Evolutionary conservation across 108 stramenopile genomes (phyloP).

Genomic region (Skeletonema tropicum): DNA sequence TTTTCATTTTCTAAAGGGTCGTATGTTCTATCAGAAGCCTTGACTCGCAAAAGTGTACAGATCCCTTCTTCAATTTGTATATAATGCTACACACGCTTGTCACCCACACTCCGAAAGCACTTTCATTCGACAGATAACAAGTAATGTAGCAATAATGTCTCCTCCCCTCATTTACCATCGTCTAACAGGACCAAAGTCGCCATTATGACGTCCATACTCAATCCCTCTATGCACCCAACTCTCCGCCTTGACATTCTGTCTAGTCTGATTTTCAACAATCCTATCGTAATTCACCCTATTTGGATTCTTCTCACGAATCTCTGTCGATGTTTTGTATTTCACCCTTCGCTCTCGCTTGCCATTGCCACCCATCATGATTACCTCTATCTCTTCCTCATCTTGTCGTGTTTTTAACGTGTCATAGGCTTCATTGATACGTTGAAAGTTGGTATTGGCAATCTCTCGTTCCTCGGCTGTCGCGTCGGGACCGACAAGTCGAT

Average conservation of each 20-base stretch:
- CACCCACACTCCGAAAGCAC: background rate
- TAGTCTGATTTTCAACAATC: constrained; percentile 24
- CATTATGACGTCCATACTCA: constrained; percentile 41
- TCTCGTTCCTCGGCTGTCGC: constrained; percentile 26
- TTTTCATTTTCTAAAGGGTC: too few relatives aligned
- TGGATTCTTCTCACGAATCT: constrained; percentile 21
- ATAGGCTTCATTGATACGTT: constrained; percentile 36
- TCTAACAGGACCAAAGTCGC: constrained; percentile 40
- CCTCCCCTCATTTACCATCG: constrained; percentile 18
- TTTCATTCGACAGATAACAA: too few relatives aligned
- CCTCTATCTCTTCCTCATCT: constrained; percentile 37
- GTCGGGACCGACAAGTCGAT: constrained; percentile 22
- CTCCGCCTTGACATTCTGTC: constrained; percentile 17
- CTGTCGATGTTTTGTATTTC: constrained; percentile 21
- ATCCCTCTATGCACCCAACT: constrained; percentile 27
- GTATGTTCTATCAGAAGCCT: background rate
- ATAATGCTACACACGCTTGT: background rate
- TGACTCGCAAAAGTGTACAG: background rate
- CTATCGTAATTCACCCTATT: constrained; percentile 30
- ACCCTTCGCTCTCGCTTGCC: constrained; percentile 22
- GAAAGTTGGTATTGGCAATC: constrained; percentile 23
- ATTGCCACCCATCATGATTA: constrained; percentile 28
- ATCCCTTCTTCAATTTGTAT: background rate
- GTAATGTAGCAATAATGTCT: background rate
- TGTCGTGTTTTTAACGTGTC: constrained; percentile 24